phyloP scores from a whole-genome alignment of 805 yeast species.

The Geotrichum ghanense region DNA sequence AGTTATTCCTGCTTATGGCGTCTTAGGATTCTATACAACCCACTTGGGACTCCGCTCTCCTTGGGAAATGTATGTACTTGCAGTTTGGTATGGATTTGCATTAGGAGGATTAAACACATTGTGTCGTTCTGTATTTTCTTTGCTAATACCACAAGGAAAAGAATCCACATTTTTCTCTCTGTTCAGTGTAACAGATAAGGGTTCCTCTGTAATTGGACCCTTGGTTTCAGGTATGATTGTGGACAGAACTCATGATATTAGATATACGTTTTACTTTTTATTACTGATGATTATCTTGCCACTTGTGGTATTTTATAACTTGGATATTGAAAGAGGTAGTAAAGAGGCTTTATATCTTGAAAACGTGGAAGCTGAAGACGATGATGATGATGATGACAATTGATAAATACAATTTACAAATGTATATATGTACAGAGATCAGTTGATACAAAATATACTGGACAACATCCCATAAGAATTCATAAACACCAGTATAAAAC shows the following conservation, averaged over 20 bases:
- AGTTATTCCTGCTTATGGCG: constrained; percentile 61
- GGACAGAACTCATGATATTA: constrained; percentile 60
- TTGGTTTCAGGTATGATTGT: constrained; percentile 59
- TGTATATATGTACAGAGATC: no score
- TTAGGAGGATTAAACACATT: constrained; percentile 64
- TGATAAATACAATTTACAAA: no score
- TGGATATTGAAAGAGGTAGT: constrained; percentile 55
- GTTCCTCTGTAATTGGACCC: constrained; percentile 68
- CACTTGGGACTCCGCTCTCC: constrained; percentile 48
- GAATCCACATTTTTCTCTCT: constrained; percentile 69
- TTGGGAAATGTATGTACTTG: constrained; percentile 58
- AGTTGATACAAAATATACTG: no score
- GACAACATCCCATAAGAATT: no score
- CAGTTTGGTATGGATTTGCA: constrained; percentile 66
- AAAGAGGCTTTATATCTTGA: constrained; percentile 38
- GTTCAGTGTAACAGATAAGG: constrained; percentile 70
- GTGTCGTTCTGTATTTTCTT: constrained; percentile 54
- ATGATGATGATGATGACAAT: neutral
- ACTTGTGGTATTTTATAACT: constrained; percentile 32
- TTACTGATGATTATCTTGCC: constrained; percentile 42
- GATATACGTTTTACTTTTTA: constrained; percentile 60
- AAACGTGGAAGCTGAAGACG: constrained; percentile 17
- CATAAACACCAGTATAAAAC: no score
- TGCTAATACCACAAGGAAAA: constrained; percentile 62
- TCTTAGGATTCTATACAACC: constrained; percentile 48